Evolutionary conservation across 768 basidiomycete genomes (phyloP), one percentile per base, ranked within the genome.

Genomic region (Hericium rajendrae): DNA sequence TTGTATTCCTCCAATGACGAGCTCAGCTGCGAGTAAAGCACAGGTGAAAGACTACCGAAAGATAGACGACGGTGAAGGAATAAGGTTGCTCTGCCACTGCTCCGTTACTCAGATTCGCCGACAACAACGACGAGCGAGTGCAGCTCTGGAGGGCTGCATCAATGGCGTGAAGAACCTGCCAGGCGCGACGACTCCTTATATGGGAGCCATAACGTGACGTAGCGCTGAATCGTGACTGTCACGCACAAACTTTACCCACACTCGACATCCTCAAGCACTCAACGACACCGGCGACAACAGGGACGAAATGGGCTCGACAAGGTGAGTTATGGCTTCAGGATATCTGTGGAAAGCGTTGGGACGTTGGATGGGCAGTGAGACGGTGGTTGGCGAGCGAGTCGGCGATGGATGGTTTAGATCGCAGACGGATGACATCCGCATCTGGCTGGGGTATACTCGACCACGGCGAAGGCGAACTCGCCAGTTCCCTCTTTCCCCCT

Each of bases 291-390:
- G 62, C 60, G 61, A 26, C 4, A 60, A 62, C 57, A 73, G 73
- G 67, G 72, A 66, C 28, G 73, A 83, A 78, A 88, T 87, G 86
- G 85, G 84, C 69, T 88, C 86, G 62, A 87, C 86, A 76, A 85
- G 86, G 85, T 88, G 75, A 78, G 86, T 67, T 67, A 32, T 48
- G 43, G 37, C 48, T 63, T 38, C 26, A 13, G 0, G 16, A 18
- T 10, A 13, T 24, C 39, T 22, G 53, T 16, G 39, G 38, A 9
- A 48, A 48, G 24, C 56, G 48, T n/a, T 46, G 53, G 40, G 56
- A 55, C 58, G 58, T 46, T 59, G 52, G 61, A 58, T 54, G 57
- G 9, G 38, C 48, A 59, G 59, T 59, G 62, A 53, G 55, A 59
- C 58, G 60, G 61, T 61, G 59, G 66, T 10, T 37, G 50, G 62